Base-by-base conservation (phyloP, 805 yeast genomes). In the Candida schatavii region DNA sequence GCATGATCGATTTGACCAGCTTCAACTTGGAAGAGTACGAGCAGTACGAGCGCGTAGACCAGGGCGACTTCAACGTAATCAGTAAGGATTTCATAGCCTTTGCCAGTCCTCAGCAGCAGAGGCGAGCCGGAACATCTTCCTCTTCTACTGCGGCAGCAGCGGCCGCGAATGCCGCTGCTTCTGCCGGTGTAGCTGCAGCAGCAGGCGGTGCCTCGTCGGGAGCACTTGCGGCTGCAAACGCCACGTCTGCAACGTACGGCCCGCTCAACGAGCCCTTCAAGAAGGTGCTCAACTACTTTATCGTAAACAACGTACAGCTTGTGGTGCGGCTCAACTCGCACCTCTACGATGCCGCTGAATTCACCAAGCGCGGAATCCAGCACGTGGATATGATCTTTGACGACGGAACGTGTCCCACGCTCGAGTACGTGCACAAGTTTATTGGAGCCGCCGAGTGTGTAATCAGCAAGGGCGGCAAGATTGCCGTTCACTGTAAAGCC, bases 401-500 rank as follows among this genome's bases (percentile, higher is more conserved):
- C 53, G 99, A 93, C 62, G 99, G 99, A 23, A 89, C 98, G 2
- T 93, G 98, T 61, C 99, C 99, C 14, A 85, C 95, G 5, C 75
- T 93, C 80, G 93, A 90, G 13, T 87, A 83, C 52, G 99, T 93
- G 5, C 87, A 86, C 52, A 85, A 87, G 52, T 93, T 93, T 54
- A 79, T 93, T 47, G 99, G 98, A 13, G 96, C 96, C 0, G 93
- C 96, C 1, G 97, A 91, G 56, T 85, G 95, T 27, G 80, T 88
- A 7, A 88, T 91, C 43, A 76, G 78, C 31, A 77, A 81, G 40
- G 93, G 95, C 10, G 97, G 97, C 15, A 89, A 89, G 59, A 84
- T 93, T 46, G 99, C 99, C 2, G 98, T 93, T n/a, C 99, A 93
- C 62, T 93, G 99, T 72, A 91, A 93, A 60, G 99, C 99, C 4